These are phyloP conservation scores for Ophiobolus disseminans DNA, from an alignment of 2,329 filamentous ascomycete genomes.

Conservation along the genomic window DNA sequence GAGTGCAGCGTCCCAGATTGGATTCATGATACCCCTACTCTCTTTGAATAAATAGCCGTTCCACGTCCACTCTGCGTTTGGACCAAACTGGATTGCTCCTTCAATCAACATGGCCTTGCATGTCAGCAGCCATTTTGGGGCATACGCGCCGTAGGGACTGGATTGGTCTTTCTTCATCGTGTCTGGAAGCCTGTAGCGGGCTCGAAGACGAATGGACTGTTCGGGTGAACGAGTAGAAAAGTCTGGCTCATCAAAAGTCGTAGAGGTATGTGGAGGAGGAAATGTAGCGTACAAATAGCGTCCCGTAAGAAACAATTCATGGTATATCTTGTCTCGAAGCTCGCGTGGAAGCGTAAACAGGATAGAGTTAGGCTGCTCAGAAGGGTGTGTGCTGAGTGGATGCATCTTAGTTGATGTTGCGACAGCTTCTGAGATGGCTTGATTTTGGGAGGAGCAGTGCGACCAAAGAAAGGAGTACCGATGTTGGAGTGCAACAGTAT, in stretches of 20 bases:
- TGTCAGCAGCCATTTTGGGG: neutral
- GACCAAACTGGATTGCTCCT: neutral
- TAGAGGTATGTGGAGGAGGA: neutral
- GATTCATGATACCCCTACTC: no score
- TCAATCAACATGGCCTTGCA: neutral
- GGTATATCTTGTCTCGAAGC: neutral
- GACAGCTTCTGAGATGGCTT: no score
- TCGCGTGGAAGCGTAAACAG: neutral
- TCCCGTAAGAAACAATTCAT: neutral
- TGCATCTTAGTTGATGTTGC: neutral
- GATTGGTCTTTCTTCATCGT: neutral
- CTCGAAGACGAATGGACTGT: neutral
- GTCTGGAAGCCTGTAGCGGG: neutral
- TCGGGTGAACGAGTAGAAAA: no score
- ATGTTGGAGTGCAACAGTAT: no score
- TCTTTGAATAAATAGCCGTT: no score
- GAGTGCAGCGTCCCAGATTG: no score
- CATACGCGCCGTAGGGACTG: neutral
- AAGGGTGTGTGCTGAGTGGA: neutral
- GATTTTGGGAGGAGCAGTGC: no score
- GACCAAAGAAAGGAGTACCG: no score
- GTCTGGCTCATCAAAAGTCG: no score
- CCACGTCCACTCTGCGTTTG: neutral
- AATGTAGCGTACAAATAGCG: neutral
- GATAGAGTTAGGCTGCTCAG: neutral